Percentiles rank a stretch among this genome's conserved stretches.
Conservation (phyloP, 768 basidiomycete species). For the Macrolepiota fuliginosa region DNA sequence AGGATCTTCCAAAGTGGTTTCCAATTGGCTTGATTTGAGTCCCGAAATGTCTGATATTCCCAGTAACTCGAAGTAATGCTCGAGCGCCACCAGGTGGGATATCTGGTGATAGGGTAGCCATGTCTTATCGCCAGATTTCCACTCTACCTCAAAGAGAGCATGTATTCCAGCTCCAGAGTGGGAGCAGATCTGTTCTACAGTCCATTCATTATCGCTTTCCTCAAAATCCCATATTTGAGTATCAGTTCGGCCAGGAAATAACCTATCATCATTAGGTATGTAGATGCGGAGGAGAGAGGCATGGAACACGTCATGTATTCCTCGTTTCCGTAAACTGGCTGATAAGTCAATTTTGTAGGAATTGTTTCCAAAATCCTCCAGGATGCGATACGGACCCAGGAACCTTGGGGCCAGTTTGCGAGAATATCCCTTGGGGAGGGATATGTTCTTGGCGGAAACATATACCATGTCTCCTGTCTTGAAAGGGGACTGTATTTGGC, state of each 20-base stretch:
- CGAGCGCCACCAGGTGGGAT: background rate
- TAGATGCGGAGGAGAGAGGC: constrained; percentile 25
- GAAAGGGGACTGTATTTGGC: background rate
- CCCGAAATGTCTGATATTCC: background rate
- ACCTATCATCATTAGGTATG: constrained; percentile 25
- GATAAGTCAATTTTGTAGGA: constrained; percentile 12
- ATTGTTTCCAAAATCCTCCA: constrained; percentile 8
- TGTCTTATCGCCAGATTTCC: constrained; percentile 28
- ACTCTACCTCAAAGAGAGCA: constrained; percentile 23
- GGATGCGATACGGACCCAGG: constrained; percentile 14
- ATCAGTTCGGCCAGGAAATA: constrained; percentile 28
- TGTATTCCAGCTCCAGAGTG: constrained; percentile 20
- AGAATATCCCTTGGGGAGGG: constrained; percentile 10
- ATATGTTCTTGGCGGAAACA: constrained; percentile 14
- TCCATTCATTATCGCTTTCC: constrained; percentile 23
- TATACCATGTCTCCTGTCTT: constrained; percentile 13
- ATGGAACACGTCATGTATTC: constrained; percentile 33
- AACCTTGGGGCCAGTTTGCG: constrained; percentile 16
- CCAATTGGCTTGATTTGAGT: no score
- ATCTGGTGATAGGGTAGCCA: constrained; percentile 27
- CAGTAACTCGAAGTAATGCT: constrained; percentile 4
- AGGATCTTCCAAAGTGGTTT: no score
- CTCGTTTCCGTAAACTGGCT: constrained; percentile 16
- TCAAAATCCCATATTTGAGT: constrained; percentile 16
- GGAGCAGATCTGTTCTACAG: constrained; percentile 20